Base-by-base conservation (phyloP, 2,329 filamentous ascomycete species). In the Fusarium euwallaceae region DNA sequence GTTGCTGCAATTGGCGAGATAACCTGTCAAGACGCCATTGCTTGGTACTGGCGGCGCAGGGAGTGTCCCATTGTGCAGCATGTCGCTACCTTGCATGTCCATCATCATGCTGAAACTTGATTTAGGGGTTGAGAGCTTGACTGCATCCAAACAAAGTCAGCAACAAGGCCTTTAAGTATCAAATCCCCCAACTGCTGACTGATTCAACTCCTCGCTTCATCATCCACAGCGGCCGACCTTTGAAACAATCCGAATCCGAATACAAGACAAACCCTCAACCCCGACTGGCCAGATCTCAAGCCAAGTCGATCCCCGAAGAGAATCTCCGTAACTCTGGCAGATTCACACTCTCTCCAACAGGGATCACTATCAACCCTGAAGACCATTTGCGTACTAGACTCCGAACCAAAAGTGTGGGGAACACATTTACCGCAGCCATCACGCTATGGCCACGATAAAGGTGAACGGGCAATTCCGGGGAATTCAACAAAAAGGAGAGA, bases 311-410 rank as follows among this genome's bases (percentile, higher is more conserved):
- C 32, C 16, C 24, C 48, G 17, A 20, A 58, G 53, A 36, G 32
- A 58, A 58, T 20, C 48, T 58, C 53, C 20, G 29, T 17, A 58
- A 24, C 32, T 24, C 32, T 11, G 8, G 8, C 17, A 58, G n/a
- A 34, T 34, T 37, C 29, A 58, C 9, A n/a, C 6, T 1, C 11
- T 36, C 29, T 9, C 14, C 51, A 22, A 32, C 29, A 43, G 37
- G 36, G 37, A 17, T 61, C 24, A 45, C 24, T 61, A 32, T 24
- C n/a, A 39, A 27, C 11, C 36, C 60, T 55, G 16, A 64, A 80
- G 65, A 63, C 74, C 71, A 4, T 27, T 67, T 78, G 12, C 45
- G 76, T 72, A 74, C 76, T 78, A 78, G 76, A 78, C 76, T 78
- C 76, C 76, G 76, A 71, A 67, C 20, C 32, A 2, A 9, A 24